phyloP scores from a whole-genome alignment of 768 basidiomycete species.

The Suillus ampliporus region DNA sequence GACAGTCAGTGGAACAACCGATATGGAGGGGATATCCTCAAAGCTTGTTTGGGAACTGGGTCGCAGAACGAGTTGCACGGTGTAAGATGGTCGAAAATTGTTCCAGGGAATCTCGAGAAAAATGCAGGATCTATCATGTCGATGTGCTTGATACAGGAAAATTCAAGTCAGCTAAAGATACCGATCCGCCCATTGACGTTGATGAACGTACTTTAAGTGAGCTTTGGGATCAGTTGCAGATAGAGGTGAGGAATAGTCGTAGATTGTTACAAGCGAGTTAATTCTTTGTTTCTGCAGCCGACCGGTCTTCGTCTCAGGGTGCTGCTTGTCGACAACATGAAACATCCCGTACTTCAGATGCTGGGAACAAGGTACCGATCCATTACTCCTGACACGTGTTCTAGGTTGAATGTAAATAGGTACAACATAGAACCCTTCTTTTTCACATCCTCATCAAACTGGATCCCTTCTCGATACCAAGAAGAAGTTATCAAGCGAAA shows the following conservation, averaged over 20 bases:
- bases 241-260: constrained; percentile 16
- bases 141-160: constrained; percentile 44
- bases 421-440: constrained; percentile 62
- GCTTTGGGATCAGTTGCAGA: constrained; percentile 26
- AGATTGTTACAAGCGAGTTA: not conserved
- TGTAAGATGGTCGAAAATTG: constrained; percentile 28
- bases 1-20: not conserved
- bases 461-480: constrained; percentile 63
- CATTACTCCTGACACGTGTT: not conserved
- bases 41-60: constrained; percentile 56
- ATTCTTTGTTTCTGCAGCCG: constrained; percentile 13
- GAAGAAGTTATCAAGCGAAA: constrained; percentile 43
- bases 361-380: constrained; percentile 51
- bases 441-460: constrained; percentile 58
- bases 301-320: constrained; percentile 26
- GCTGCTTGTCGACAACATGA: constrained; percentile 50
- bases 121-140: constrained; percentile 34
- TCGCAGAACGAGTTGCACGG: constrained; percentile 37
- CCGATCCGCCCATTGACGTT: constrained; percentile 13
- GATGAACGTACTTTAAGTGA: constrained; percentile 18
- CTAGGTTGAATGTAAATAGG: constrained; percentile 21
- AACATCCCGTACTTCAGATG: constrained; percentile 54
- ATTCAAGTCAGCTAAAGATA: constrained; percentile 26
- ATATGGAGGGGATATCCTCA: constrained; percentile 48
- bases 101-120: not conserved